A percentile compares a stretch with the other conserved stretches of the same genome.
Evolutionary conservation across 331 rosid species (phyloP).

Genomic region (Stylosanthes scabra): DNA sequence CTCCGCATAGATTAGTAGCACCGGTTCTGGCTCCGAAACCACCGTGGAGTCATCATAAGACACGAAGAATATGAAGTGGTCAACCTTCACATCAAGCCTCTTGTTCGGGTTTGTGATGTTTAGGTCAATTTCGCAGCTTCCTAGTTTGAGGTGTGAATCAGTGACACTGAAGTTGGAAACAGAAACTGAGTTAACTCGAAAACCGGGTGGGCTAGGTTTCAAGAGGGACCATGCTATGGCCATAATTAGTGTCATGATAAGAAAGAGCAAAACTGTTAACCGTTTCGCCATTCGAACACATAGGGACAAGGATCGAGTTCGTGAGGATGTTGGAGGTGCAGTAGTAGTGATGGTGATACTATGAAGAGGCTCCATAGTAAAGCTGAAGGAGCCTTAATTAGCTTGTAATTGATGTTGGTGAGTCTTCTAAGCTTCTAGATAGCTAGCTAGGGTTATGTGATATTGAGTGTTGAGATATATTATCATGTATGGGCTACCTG

Average conservation of each 20-base stretch:
- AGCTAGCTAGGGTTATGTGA: too few relatives aligned
- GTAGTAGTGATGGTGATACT: neutral
- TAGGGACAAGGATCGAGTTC: too few relatives aligned
- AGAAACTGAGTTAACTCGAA: constrained; percentile 20
- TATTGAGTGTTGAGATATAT: too few relatives aligned
- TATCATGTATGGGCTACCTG: too few relatives aligned
- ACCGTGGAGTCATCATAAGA: neutral
- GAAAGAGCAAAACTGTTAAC: neutral
- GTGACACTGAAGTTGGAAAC: constrained; percentile 24
- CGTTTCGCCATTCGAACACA: neutral
- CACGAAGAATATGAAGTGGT: neutral
- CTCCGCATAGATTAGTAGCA: neutral
- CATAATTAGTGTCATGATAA: neutral
- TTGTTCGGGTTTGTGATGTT: constrained; percentile 36
- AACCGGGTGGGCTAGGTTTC: constrained; percentile 23
- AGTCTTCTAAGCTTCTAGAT: neutral
- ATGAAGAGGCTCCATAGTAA: neutral
- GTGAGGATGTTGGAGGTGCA: neutral
- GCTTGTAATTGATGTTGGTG: neutral
- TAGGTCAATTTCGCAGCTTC: neutral
- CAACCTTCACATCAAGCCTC: constrained; percentile 8
- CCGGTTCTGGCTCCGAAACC: neutral
- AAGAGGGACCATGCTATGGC: constrained; percentile 21
- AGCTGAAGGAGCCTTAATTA: too few relatives aligned
- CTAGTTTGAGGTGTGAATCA: constrained; percentile 7